Evolutionary conservation across 2,329 filamentous ascomycete species (phyloP).

Genomic region (Aotearoamyces nothofagi): DNA sequence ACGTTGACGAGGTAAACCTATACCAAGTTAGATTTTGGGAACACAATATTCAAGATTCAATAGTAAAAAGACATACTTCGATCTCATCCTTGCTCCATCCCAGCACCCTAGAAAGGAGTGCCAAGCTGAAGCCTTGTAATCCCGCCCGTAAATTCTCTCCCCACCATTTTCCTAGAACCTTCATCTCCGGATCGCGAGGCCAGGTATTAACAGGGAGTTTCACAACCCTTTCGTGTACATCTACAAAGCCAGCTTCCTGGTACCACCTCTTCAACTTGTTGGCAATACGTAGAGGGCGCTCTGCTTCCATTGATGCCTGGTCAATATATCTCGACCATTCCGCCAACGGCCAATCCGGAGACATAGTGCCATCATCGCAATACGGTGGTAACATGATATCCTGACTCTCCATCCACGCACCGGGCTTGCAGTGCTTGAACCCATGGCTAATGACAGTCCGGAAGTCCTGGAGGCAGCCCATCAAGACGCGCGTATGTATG

Average conservation of each 20-base stretch:
- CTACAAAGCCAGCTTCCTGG: slow-evolving; percentile 15
- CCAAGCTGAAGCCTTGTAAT: slow-evolving; percentile 14
- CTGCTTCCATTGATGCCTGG: slow-evolving; percentile 12
- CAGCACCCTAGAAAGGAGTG: slow-evolving; percentile 11
- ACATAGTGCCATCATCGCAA: slow-evolving; percentile 30
- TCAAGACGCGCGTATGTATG: slow-evolving; percentile 38
- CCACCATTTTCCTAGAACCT: slow-evolving; percentile 7
- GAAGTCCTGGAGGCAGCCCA: slow-evolving; percentile 40
- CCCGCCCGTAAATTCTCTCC: slow-evolving; percentile 15
- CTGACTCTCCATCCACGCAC: slow-evolving; percentile 11
- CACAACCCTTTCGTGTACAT: slow-evolving; percentile 13
- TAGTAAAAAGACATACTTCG: too few species aligned
- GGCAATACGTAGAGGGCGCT: slow-evolving; percentile 22
- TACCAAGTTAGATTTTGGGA: too few species aligned
- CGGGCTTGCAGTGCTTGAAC: slow-evolving; percentile 7
- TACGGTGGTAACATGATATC: slow-evolving; percentile 7
- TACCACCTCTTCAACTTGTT: slow-evolving; percentile 9
- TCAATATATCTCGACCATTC: slow-evolving; percentile 5
- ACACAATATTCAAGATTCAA: too few species aligned
- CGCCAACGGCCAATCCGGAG: slow-evolving; percentile 20
- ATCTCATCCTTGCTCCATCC: slow-evolving; percentile 17
- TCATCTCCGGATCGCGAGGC: slow-evolving; percentile 23
- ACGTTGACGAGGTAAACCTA: slow-evolving; percentile 15
- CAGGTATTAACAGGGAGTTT: slow-evolving; percentile 37
- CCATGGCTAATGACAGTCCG: slow-evolving; percentile 14